Conservation (phyloP, 2,329 filamentous ascomycete genomes). For the Ascochyta clinopodiicola region DNA sequence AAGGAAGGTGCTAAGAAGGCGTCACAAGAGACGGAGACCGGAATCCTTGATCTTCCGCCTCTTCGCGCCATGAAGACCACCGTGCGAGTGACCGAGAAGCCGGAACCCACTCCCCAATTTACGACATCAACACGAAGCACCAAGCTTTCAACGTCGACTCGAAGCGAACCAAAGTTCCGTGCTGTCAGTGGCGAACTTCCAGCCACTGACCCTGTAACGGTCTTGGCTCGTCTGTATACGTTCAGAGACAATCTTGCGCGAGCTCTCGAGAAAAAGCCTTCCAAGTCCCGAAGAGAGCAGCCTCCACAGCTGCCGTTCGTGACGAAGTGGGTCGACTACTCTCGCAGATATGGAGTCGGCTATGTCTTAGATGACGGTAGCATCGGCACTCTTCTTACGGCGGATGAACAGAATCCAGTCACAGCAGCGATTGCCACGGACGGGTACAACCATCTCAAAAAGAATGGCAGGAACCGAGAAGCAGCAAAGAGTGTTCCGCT, state of each 20-base stretch:
- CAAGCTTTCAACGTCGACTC: constrained; percentile 25
- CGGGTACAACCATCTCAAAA: constrained; percentile 73
- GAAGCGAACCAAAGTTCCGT: constrained; percentile 31
- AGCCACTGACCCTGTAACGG: constrained; percentile 53
- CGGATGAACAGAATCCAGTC: constrained; percentile 61
- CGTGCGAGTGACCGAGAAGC: constrained; percentile 26
- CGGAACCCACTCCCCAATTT: constrained; percentile 21
- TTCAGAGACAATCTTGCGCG: constrained; percentile 56
- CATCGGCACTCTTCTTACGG: constrained; percentile 69
- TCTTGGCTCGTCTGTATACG: constrained; percentile 52
- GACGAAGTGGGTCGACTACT: constrained; percentile 87
- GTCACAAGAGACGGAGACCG: constrained; percentile 29
- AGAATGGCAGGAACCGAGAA: constrained; percentile 67
- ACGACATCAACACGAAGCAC: constrained; percentile 8
- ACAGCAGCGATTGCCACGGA: constrained; percentile 75
- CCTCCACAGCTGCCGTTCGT: constrained; percentile 63
- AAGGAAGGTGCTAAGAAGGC: constrained; percentile 27
- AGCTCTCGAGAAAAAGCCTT: constrained; percentile 50
- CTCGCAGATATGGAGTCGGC: constrained; percentile 83
- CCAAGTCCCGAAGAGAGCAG: constrained; percentile 54
- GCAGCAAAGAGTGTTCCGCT: constrained; percentile 55
- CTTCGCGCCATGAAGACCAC: constrained; percentile 30
- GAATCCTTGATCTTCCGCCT: constrained; percentile 34
- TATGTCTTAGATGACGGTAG: constrained; percentile 85
- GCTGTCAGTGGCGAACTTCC: constrained; percentile 40